phyloP scores from a whole-genome alignment of 495 filamentous ascomycete genomes.

The Neurospora tetraspora region DNA sequence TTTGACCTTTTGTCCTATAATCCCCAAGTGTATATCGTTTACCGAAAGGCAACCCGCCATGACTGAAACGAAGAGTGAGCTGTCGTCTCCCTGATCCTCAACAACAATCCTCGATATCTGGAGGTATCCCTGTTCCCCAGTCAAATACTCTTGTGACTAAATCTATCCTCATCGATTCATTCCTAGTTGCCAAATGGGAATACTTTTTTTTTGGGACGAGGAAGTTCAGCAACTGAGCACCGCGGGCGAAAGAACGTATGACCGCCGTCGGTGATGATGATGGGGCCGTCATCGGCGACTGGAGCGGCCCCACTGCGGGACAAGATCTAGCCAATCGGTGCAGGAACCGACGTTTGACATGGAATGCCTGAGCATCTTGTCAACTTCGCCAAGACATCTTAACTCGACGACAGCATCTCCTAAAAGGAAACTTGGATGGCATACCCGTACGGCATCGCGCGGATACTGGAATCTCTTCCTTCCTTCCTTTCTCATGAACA shows the following conservation, averaged over 20 bases:
- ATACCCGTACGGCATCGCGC: neutral
- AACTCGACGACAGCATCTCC: neutral
- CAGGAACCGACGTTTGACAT: neutral
- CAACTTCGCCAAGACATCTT: neutral
- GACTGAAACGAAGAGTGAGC: neutral
- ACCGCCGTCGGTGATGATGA: neutral
- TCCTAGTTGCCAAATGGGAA: neutral
- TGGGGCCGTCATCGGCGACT: neutral
- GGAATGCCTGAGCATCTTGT: neutral
- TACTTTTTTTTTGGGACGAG: neutral
- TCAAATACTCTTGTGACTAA: too few relatives aligned
- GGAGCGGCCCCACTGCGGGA: neutral
- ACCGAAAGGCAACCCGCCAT: neutral
- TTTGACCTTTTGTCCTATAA: too few relatives aligned
- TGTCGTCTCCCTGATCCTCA: too few relatives aligned
- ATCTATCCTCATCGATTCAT: neutral
- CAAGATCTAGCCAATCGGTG: neutral
- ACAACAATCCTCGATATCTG: too few relatives aligned
- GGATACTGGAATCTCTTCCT: neutral
- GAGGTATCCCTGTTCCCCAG: too few relatives aligned
- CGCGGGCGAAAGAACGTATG: neutral
- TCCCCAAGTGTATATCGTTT: neutral
- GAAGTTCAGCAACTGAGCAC: neutral
- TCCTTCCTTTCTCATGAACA: neutral
- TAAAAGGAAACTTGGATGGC: neutral